Percentiles rank a stretch among this genome's conserved stretches.
Conservation (phyloP, 2,329 filamentous ascomycete species). For the Botrytis galanthina region DNA sequence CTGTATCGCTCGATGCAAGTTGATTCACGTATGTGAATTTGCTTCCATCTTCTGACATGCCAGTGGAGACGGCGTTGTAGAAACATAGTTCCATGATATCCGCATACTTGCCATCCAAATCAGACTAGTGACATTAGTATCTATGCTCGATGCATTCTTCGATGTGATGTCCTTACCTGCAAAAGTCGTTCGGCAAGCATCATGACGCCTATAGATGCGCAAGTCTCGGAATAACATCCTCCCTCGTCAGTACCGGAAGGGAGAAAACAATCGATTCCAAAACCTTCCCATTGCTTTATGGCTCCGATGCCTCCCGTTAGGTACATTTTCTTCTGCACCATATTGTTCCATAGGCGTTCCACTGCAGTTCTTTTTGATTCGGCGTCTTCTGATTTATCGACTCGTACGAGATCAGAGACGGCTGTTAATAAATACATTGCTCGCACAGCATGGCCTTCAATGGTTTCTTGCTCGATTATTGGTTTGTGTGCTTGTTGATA, state of each 20-base stretch:
- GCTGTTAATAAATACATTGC: constrained; percentile 60
- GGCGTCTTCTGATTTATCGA: constrained; percentile 33
- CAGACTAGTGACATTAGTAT: constrained; percentile 37
- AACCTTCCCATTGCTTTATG: constrained; percentile 58
- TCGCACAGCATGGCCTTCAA: constrained; percentile 60
- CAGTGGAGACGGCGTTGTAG: constrained; percentile 59
- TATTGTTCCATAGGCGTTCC: constrained; percentile 55
- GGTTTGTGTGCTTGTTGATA: constrained; percentile 58
- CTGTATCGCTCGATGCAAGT: constrained; percentile 51
- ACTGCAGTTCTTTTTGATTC: constrained; percentile 40
- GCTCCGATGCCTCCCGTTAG: constrained; percentile 60
- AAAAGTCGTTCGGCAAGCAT: constrained; percentile 58
- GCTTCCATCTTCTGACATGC: constrained; percentile 54
- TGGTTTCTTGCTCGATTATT: constrained; percentile 51
- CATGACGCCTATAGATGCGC: constrained; percentile 58
- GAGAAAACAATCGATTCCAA: constrained; percentile 58
- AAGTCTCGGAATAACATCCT: constrained; percentile 62
- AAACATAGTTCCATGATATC: constrained; percentile 61
- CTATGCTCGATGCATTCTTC: not conserved
- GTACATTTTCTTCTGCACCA: constrained; percentile 61
- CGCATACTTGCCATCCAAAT: constrained; percentile 52
- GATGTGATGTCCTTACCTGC: constrained; percentile 39
- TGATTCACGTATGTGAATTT: constrained; percentile 63
- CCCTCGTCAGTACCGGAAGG: constrained; percentile 59
- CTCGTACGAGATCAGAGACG: constrained; percentile 52